Conservation (phyloP, 2,329 filamentous ascomycete genomes). For the Microdochium paspali region DNA sequence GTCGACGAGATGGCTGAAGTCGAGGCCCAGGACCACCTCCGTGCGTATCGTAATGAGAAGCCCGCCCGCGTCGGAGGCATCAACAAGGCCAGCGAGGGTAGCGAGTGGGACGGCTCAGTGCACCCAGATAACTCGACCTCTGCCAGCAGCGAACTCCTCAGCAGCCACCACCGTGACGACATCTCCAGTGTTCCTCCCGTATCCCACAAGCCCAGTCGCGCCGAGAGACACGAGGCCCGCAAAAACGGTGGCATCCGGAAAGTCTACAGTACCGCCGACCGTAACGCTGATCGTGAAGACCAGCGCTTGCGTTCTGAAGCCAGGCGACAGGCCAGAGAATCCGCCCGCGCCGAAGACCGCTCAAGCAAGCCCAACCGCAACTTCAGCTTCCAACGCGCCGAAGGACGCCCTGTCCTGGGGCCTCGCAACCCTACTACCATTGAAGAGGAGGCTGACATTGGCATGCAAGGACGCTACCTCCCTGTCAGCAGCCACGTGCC, state of each 20-base stretch:
- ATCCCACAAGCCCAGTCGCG: not conserved
- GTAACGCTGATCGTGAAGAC: constrained; percentile 38
- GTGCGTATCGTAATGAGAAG: constrained; percentile 78
- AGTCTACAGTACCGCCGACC: constrained; percentile 51
- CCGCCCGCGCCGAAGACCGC: constrained; percentile 28
- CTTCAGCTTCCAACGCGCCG: constrained; percentile 43
- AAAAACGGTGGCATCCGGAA: constrained; percentile 43
- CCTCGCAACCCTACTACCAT: constrained; percentile 6
- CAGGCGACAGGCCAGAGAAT: constrained; percentile 37
- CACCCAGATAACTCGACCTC: constrained; percentile 60
- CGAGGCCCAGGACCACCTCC: constrained; percentile 58
- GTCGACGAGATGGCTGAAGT: constrained; percentile 56
- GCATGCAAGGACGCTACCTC: constrained; percentile 14
- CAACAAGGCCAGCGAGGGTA: constrained; percentile 73
- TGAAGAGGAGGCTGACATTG: constrained; percentile 19
- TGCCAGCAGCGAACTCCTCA: constrained; percentile 51
- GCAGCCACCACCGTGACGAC: constrained; percentile 26
- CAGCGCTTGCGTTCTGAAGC: constrained; percentile 49
- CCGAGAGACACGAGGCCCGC: constrained; percentile 2
- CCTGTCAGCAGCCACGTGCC: constrained; percentile 15
- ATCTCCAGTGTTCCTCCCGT: not conserved
- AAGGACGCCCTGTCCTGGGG: constrained; percentile 18
- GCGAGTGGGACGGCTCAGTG: constrained; percentile 65
- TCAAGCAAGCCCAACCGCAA: constrained; percentile 26
- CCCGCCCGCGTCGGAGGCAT: constrained; percentile 80